Base-by-base conservation (phyloP, 495 filamentous ascomycete species). In the Neurospora intermedia region DNA sequence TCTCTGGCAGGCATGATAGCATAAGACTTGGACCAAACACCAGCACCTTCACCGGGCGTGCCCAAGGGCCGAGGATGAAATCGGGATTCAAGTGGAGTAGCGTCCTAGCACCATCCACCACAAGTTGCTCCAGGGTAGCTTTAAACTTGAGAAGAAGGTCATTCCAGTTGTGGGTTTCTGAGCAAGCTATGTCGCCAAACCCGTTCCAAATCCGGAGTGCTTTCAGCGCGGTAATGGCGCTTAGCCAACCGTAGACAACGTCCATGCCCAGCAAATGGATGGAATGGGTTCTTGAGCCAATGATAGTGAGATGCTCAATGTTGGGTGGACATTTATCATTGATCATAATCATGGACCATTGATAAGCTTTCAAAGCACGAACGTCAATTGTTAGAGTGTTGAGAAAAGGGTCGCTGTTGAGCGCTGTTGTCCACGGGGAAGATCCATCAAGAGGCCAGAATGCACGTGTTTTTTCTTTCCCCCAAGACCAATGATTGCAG, bases 131-230 rank as follows among this genome's bases (percentile, higher is more conserved):
- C 46, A 54, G 46, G 20, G 46, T 54, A 1, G 1, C 1, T 3
- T 23, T 54, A 1, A 54, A 54, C 4, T 2, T 48, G 45, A 6
- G 45, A 1, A 48, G 45, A 11, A 48, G 0, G 0, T 11, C 0
- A 3, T 48, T 48, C 45, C 8, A 48, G 4, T 23, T 20, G 18
- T 23, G 9, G 9, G 3, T 11, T 0, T 0, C 0, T 2, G n/a
- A 11, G 1, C 0, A 0, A 11, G n/a, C 3, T 0, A 2, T 6
- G 2, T 1, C 23, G 18, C 4, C 9, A 6, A 48, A 23, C 45
- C 45, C 45, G 45, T 48, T 23, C 0, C 1, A 1, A 6, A 48
- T 0, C 23, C n/a, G 45, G n/a, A 48, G n/a, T 4, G n/a, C 23
- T 20, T 48, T 48, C 0, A 48, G 45, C 9, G 3, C 20, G 8